Evolutionary conservation across 2,329 filamentous ascomycete genomes (phyloP), one percentile per base, ranked within the genome.

Genomic region (Torrubiellomyces zombiae): DNA sequence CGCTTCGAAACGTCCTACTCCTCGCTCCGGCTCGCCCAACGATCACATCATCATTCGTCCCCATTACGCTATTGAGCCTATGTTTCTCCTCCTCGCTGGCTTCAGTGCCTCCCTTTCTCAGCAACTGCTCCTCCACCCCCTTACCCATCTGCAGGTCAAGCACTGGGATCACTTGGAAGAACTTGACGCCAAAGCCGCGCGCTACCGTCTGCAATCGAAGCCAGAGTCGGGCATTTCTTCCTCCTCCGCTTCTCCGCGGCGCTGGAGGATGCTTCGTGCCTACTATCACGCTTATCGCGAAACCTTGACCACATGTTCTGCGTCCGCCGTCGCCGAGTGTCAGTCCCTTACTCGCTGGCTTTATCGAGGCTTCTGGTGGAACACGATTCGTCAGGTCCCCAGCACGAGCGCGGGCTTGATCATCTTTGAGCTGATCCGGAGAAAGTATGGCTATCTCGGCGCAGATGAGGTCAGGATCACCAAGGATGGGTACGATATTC

Each of bases 391-490:
- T 5, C 76, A 82, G 48, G 74, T 80, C 2, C 78, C 78, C 1
- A 79, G 75, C 42, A 83, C 78, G 2, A 77, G 72, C 31, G 77
- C 77, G 0, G 78, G 76, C 0, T 44, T 85, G 30, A 79, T 85
- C 36, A 78, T 81, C 12, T 85, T 85, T 43, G 78, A 85, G 50
- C 43, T 85, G 21, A 69, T 82, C 18, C 56, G 78, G 28, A 58
- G 76, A 18, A 80, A 79, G 48, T 83, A 81, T 37, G 73, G 72
- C 2, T 56, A 66, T 29, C n/a, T n/a, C n/a, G 60, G 63, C 2
- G 58, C 58, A 11, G 72, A 75, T 24, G 63, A 63, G 38, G 70
- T 71, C 33, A 60, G 60, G 36, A 80, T 78, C 26, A 64, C 60
- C 24, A 67, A 68, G 43, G 74, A 77, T 34, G 73, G 74, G 2